These are phyloP conservation scores for Neoarthrinium moseri DNA, from an alignment of 2,329 filamentous ascomycete species.

Conservation along the genomic window DNA sequence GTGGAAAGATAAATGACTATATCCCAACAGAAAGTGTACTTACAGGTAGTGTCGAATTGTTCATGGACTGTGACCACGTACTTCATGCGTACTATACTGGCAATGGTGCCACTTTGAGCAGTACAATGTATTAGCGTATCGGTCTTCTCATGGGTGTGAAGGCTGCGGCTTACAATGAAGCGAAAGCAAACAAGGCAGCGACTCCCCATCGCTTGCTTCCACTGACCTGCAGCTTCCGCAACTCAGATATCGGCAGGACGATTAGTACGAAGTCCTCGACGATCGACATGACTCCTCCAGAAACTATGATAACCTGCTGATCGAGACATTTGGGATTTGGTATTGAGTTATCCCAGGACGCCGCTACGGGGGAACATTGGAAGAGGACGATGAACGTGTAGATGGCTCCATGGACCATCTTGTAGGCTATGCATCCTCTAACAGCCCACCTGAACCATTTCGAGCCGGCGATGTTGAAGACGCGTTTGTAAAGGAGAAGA, in stretches of 20 bases:
- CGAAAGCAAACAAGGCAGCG: background rate
- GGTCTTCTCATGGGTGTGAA: background rate
- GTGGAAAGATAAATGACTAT: too few species aligned
- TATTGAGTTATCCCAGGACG: background rate
- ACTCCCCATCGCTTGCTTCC: conserved; percentile 1
- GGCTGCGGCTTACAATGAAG: background rate
- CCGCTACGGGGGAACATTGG: background rate
- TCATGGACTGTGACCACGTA: background rate
- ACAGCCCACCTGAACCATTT: background rate
- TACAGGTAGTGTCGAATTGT: background rate
- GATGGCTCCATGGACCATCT: background rate
- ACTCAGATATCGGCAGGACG: background rate
- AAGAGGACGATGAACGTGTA: conserved; percentile 1
- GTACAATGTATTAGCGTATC: background rate
- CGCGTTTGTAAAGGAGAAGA: background rate
- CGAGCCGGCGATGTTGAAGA: conserved; percentile 3
- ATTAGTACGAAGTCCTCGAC: background rate
- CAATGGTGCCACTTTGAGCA: conserved; percentile 2
- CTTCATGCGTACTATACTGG: background rate
- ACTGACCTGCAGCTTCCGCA: conserved; percentile 1
- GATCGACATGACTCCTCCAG: background rate
- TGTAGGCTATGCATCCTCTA: background rate
- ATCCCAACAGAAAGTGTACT: too few species aligned
- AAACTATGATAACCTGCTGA: background rate
- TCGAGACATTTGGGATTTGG: background rate